Evolutionary conservation across 768 basidiomycete genomes (phyloP).

Genomic region (Lactarius evosmus): DNA sequence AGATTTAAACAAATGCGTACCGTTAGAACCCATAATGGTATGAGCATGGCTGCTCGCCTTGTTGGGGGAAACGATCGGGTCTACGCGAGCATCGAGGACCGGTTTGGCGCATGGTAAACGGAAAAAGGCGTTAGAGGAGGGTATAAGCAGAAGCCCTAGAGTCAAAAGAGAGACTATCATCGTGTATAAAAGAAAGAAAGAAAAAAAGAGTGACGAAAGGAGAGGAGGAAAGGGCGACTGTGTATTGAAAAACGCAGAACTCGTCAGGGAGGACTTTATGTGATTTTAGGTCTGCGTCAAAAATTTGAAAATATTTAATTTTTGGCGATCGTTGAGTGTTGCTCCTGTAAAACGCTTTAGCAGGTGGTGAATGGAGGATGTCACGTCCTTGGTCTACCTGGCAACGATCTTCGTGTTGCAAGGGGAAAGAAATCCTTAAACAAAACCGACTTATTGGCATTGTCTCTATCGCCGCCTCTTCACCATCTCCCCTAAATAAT

Average conservation of each 20-base stretch:
- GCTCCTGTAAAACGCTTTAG: not conserved
- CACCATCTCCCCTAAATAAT: not conserved
- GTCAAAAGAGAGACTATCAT: slow-evolving; percentile 14
- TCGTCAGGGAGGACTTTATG: slow-evolving; percentile 7
- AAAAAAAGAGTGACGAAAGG: slow-evolving; percentile 18
- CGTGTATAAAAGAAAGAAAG: not conserved
- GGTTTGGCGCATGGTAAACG: slow-evolving; percentile 19
- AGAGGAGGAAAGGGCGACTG: slow-evolving; percentile 7
- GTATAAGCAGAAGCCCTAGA: slow-evolving; percentile 12
- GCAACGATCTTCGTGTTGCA: slow-evolving; percentile 3
- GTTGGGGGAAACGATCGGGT: slow-evolving; percentile 18
- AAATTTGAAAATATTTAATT: not conserved
- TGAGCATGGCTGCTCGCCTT: slow-evolving; percentile 9
- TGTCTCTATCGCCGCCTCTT: slow-evolving; percentile 1
- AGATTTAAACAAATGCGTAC: not conserved
- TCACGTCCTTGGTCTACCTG: not conserved
- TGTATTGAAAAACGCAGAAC: not conserved
- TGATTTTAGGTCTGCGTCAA: not conserved
- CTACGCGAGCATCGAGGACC: slow-evolving; percentile 7
- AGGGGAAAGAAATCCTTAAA: not conserved
- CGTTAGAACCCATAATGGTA: slow-evolving; percentile 21
- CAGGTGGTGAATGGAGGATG: not conserved
- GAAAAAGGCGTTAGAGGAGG: slow-evolving; percentile 21
- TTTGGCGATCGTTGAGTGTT: not conserved
- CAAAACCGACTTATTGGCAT: not conserved